Evolutionary conservation across 805 yeast genomes (phyloP), one percentile per base, ranked within the genome.

Genomic region (Saccharomyces kudriavzevii): DNA sequence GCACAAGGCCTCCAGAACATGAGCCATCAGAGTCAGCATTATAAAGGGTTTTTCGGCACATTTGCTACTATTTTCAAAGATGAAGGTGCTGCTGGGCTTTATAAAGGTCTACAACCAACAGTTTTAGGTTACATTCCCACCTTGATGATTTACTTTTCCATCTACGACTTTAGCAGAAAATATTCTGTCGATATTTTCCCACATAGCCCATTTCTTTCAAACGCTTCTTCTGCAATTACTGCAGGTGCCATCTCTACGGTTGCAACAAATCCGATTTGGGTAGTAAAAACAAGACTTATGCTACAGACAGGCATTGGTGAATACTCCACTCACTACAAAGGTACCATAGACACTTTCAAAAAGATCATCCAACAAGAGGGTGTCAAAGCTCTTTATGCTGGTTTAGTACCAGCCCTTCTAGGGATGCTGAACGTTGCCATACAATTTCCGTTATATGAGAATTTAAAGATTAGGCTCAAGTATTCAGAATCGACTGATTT

Each of bases 191-290:
- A 54, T 2, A 56, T 76, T 26, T 70, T 78, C 47, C 58, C 69
- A 14, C 46, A 67, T 52, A 63, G 63, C 49, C 76, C 69, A 43
- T 71, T 70, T 60, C 40, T 72, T 47, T 56, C 79, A 54, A 73
- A 75, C 71, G 64, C 74, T 17, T 60, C 74, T 50, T 73, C 82
- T 51, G 97, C 99, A 0, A 77, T 92, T 49, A 79, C 89, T 4
- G 96, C 98, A 1, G 99, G 99, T 28, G 82, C 88, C 53, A 81
- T 84, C 6, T 87, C 96, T 1, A 87, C 98, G 0, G 75, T 89
- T 10, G 69, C 84, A 8, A 92, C 96, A 0, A 94, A 94, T 68
- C 99, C 99, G 10, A 88, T 92, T 13, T 94, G 99, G 99, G 98
- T 94, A 47, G 91, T 94, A 29, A 94, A 94, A 68, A 94, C 99